Percentiles rank a stretch among this genome's conserved stretches.
These are phyloP conservation scores for Fomitopsis palustris DNA, from an alignment of 1,284 basidiomycete genomes.

Conservation along the genomic window DNA sequence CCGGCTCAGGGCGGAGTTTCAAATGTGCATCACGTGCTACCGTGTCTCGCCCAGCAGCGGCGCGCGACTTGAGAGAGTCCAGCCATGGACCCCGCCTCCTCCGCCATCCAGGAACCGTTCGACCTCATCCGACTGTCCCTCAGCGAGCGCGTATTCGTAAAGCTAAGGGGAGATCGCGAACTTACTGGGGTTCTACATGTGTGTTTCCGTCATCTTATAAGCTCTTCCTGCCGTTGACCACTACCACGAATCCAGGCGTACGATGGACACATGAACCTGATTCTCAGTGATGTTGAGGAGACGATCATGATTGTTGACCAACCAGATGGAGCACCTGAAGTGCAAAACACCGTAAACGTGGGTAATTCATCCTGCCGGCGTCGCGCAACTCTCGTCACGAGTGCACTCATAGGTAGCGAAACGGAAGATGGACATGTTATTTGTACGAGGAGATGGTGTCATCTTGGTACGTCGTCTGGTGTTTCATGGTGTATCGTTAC, in stretches of 20 bases:
- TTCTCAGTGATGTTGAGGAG: constrained; percentile 96
- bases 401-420: constrained; percentile 71
- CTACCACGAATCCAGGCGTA: constrained; percentile 67
- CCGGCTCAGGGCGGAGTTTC: constrained; percentile 20
- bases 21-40: constrained; percentile 6
- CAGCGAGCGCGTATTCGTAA: constrained; percentile 95
- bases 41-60: not conserved
- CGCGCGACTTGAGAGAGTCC: constrained; percentile 1
- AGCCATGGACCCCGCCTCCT: constrained; percentile 67
- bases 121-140: constrained; percentile 95
- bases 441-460: constrained; percentile 94
- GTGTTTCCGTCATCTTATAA: constrained; percentile 2
- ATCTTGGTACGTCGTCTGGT: constrained; percentile 67
- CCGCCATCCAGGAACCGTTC: constrained; percentile 93
- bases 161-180: constrained; percentile 93
- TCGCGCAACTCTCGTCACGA: not conserved
- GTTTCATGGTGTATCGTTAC: not conserved
- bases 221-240: constrained; percentile 5
- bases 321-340: constrained; percentile 47
- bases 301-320: constrained; percentile 90
- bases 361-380: constrained; percentile 14
- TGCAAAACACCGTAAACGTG: constrained; percentile 62
- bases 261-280: constrained; percentile 99
- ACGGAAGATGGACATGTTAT: constrained; percentile 96
- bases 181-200: constrained; percentile 93